Evolutionary conservation across 306 rosid genomes (phyloP).

Genomic region (Prunus padus): DNA sequence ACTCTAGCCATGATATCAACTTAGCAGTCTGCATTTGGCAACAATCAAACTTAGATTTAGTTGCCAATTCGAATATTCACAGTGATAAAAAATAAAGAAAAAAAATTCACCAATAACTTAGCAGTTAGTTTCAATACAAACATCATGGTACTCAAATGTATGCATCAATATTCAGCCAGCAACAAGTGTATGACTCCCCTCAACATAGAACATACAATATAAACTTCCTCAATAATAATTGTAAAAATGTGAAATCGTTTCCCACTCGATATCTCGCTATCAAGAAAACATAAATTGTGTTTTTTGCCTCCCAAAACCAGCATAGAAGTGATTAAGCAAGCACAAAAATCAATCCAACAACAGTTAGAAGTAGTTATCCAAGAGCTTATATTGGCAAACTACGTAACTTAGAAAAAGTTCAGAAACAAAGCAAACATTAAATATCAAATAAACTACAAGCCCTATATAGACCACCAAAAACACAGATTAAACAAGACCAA

Average conservation of each 20-base stretch:
- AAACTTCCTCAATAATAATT: not conserved
- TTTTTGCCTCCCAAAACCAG: not conserved
- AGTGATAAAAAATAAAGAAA: not conserved
- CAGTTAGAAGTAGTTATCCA: not conserved
- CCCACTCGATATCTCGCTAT: not conserved
- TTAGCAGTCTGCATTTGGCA: constrained; percentile 29
- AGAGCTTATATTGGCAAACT: not conserved
- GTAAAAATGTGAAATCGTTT: not conserved
- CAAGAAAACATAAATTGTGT: not conserved
- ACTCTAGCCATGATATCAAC: constrained; percentile 66
- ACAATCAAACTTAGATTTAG: constrained; percentile 18
- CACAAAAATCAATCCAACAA: not conserved
- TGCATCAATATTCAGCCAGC: not conserved
- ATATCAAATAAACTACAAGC: not conserved
- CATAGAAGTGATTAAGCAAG: not conserved
- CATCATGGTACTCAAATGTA: constrained; percentile 1
- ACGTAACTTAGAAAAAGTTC: not conserved
- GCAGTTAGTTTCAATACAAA: not conserved
- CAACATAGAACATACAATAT: not conserved
- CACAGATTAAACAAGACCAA: not conserved
- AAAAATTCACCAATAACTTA: not conserved
- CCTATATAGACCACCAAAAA: not conserved
- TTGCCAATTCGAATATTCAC: not conserved
- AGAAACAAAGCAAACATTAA: not conserved
- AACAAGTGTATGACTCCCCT: not conserved